Percentiles rank a stretch among this genome's conserved stretches.
These are phyloP conservation scores for Verticillium longisporum DNA, from an alignment of 2,329 filamentous ascomycete species.

Conservation along the genomic window DNA sequence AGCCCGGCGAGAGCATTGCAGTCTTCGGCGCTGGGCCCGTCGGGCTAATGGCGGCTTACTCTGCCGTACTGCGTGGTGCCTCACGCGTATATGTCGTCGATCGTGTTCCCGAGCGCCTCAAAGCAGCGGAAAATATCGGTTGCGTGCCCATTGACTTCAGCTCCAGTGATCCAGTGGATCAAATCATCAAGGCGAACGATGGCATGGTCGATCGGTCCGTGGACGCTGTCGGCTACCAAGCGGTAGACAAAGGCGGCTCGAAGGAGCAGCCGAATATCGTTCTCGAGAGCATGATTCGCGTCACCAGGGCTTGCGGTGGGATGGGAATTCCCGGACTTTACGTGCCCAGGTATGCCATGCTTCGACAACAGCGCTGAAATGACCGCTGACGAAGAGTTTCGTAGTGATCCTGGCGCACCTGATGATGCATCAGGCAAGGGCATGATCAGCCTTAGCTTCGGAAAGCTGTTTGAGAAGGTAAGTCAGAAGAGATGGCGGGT, in stretches of 20 bases:
- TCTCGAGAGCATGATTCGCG: constrained; percentile 56
- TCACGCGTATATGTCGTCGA: constrained; percentile 57
- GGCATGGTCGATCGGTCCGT: constrained; percentile 58
- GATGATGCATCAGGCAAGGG: constrained; percentile 55
- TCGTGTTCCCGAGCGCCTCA: constrained; percentile 51
- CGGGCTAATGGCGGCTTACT: constrained; percentile 61
- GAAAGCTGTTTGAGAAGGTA: constrained; percentile 63
- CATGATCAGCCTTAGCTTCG: constrained; percentile 57
- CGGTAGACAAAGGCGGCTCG: constrained; percentile 45
- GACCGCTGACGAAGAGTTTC: constrained; percentile 9
- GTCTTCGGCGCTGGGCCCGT: constrained; percentile 61
- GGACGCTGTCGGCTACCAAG: constrained; percentile 62
- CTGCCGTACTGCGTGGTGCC: constrained; percentile 52
- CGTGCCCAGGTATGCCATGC: constrained; percentile 24
- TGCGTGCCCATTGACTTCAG: constrained; percentile 55
- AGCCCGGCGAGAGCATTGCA: constrained; percentile 54
- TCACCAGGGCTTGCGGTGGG: constrained; percentile 54
- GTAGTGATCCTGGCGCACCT: constrained; percentile 54
- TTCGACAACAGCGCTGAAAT: background rate
- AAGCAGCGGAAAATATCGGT: constrained; percentile 54
- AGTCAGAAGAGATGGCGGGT: background rate
- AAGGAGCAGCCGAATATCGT: constrained; percentile 58
- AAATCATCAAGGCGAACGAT: constrained; percentile 51
- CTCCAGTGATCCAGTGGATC: constrained; percentile 50
- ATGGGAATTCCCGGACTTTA: constrained; percentile 52